phyloP scores from a whole-genome alignment of 148 eudicot species.

The Fagopyrum homotropicum region DNA sequence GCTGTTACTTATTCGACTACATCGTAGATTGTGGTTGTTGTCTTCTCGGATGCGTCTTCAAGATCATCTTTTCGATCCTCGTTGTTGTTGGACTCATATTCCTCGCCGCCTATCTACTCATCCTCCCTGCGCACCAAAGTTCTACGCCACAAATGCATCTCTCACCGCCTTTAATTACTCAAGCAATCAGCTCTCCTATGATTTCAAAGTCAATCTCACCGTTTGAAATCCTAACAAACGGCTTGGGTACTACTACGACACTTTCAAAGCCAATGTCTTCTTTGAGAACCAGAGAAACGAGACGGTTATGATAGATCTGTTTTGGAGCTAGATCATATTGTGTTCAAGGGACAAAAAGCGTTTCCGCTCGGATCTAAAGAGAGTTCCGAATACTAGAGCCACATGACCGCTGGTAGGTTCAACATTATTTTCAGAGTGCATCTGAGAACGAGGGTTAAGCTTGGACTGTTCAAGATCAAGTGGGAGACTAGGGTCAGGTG shows the following conservation, averaged over 20 bases:
- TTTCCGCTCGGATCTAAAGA: constrained; percentile 20
- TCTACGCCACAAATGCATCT: constrained; percentile 47
- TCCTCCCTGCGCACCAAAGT: constrained; percentile 55
- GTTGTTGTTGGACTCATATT: constrained; percentile 28
- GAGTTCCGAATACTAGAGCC: constrained; percentile 17
- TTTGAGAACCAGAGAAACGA: constrained; percentile 37
- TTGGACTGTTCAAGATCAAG: constrained; percentile 27
- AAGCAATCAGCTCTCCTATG: constrained; percentile 37
- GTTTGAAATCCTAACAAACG: constrained; percentile 34
- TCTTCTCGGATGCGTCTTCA: constrained; percentile 38
- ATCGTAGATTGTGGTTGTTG: constrained; percentile 49
- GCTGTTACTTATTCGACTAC: constrained; percentile 53
- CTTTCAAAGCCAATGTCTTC: constrained; percentile 29
- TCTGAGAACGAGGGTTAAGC: constrained; percentile 35
- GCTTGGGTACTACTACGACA: constrained; percentile 46
- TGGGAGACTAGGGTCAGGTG: constrained; percentile 35
- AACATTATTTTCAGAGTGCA: constrained; percentile 38
- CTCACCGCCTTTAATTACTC: constrained; percentile 49
- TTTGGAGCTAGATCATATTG: constrained; percentile 15
- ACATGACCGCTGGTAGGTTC: constrained; percentile 29
- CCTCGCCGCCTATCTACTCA: constrained; percentile 45
- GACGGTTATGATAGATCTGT: constrained; percentile 11
- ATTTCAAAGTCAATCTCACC: constrained; percentile 31
- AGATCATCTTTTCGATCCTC: constrained; percentile 36
- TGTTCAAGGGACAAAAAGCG: not conserved